Percentiles rank a stretch among this genome's conserved stretches.
phyloP scores from a whole-genome alignment of 2,329 filamentous ascomycete genomes.

The Colletotrichum euphorbiae region DNA sequence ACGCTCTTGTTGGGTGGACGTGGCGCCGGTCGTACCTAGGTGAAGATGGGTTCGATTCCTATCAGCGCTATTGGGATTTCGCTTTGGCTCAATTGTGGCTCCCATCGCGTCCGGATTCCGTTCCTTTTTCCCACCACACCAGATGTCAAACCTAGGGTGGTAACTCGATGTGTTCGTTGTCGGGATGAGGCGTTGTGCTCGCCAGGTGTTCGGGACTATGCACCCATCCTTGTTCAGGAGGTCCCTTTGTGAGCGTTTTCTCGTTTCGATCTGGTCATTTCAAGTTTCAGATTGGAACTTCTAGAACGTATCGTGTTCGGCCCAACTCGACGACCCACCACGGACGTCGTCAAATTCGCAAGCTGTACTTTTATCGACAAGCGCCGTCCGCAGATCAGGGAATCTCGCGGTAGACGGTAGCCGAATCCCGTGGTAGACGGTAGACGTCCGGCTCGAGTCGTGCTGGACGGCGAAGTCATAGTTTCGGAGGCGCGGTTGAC shows the following conservation, averaged over 20 bases:
- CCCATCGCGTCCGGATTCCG: background rate
- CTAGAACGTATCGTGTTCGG: slow-evolving; percentile 34
- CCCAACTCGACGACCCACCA: slow-evolving; percentile 31
- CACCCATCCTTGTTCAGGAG: slow-evolving; percentile 25
- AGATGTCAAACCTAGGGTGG: slow-evolving; percentile 20
- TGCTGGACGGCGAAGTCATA: background rate
- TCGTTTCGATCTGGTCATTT: slow-evolving; percentile 31
- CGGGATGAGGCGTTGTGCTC: slow-evolving; percentile 4
- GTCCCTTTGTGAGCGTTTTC: background rate
- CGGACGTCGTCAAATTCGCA: slow-evolving; percentile 33
- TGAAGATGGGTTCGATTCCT: too few species aligned
- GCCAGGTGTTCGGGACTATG: background rate
- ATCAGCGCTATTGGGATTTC: too few species aligned
- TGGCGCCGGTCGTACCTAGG: too few species aligned
- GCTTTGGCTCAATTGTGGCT: too few species aligned
- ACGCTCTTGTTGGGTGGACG: too few species aligned
- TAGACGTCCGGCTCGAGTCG: background rate
- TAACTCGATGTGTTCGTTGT: background rate
- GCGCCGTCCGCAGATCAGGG: slow-evolving; percentile 8
- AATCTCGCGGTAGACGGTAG: background rate
- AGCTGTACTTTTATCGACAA: slow-evolving; percentile 37
- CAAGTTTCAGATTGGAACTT: slow-evolving; percentile 39
- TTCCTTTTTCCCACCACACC: slow-evolving; percentile 15
- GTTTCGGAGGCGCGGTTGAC: slow-evolving; percentile 12
- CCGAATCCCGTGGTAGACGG: background rate